A percentile compares a stretch with the other conserved stretches of the same genome.
phyloP scores from a whole-genome alignment of 2,329 filamentous ascomycete species.

The Monosporascus sp. region DNA sequence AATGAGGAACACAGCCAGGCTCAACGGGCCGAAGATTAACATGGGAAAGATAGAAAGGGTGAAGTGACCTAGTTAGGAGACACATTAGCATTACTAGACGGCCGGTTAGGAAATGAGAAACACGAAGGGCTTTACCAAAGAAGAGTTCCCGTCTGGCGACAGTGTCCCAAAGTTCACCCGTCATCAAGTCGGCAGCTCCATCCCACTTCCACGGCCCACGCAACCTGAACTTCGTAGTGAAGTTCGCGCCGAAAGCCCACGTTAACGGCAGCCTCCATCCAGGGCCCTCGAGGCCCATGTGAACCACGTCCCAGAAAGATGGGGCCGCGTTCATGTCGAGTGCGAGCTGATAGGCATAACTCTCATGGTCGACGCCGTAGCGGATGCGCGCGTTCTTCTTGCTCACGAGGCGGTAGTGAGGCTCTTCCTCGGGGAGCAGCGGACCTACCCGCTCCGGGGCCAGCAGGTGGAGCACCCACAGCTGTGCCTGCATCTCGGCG shows the following conservation, averaged over 20 bases:
- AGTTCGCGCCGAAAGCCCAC: constrained; percentile 44
- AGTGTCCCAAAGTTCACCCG: constrained; percentile 32
- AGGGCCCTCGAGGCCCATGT: constrained; percentile 17
- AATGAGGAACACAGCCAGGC: constrained; percentile 10
- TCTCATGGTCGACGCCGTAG: constrained; percentile 41
- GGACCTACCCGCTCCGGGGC: not conserved
- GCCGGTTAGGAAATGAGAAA: no score
- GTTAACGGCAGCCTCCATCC: constrained; percentile 33
- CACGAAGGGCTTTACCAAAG: constrained; percentile 9
- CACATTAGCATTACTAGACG: no score
- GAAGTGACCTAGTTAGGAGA: constrained; percentile 7
- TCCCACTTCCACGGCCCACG: constrained; percentile 38
- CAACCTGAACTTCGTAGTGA: constrained; percentile 44
- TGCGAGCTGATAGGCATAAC: constrained; percentile 44
- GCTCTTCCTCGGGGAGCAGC: constrained; percentile 22
- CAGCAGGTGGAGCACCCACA: constrained; percentile 39
- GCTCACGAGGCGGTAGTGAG: constrained; percentile 35
- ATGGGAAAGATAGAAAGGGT: constrained; percentile 16
- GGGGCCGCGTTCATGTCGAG: constrained; percentile 44
- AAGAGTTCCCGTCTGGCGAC: constrained; percentile 15
- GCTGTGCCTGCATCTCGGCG: constrained; percentile 42
- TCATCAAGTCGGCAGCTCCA: constrained; percentile 32
- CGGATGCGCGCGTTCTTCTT: constrained; percentile 24
- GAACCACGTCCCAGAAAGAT: constrained; percentile 27
- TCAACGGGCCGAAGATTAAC: constrained; percentile 15